A percentile compares a stretch with the other conserved stretches of the same genome.
phyloP scores from a whole-genome alignment of 73 alveolate genomes.

The Blepharisma stoltei region DNA sequence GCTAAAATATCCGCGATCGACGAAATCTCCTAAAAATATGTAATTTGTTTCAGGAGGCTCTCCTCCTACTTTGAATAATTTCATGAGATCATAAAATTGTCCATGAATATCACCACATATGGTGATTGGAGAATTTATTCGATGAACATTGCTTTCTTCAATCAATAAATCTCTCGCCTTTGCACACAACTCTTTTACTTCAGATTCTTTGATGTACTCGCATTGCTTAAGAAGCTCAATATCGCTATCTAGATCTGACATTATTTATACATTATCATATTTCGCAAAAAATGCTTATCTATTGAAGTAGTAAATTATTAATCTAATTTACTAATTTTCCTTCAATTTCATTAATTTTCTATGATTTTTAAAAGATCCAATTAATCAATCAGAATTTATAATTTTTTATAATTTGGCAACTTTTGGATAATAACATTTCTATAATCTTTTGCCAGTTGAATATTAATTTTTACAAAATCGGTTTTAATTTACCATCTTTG shows the following conservation, averaged over 20 bases:
- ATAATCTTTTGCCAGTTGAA: too few relatives aligned
- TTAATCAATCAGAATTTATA: too few relatives aligned
- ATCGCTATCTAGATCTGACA: slow-evolving; percentile 43
- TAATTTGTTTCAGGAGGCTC: slow-evolving; percentile 87
- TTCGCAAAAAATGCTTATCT: too few relatives aligned
- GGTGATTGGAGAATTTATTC: slow-evolving; percentile 89
- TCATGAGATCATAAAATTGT: slow-evolving; percentile 77
- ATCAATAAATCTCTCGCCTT: slow-evolving; percentile 89
- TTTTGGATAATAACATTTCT: too few relatives aligned
- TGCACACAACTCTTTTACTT: slow-evolving; percentile 83
- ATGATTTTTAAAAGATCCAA: too few relatives aligned
- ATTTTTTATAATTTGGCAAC: too few relatives aligned
- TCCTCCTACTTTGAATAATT: slow-evolving; percentile 82
- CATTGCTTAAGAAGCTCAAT: slow-evolving; percentile 72
- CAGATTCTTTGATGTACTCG: slow-evolving; percentile 87
- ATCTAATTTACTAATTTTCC: too few relatives aligned
- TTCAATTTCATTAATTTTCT: too few relatives aligned
- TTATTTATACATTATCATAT: not conserved
- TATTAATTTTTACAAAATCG: too few relatives aligned
- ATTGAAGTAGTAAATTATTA: too few relatives aligned
- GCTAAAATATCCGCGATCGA: slow-evolving; percentile 79
- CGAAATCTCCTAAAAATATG: slow-evolving; percentile 89
- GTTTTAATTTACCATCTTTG: too few relatives aligned
- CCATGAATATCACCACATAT: slow-evolving; percentile 93
- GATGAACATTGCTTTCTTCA: slow-evolving; percentile 89